Evolutionary conservation across 179 eudicot species (phyloP), one percentile per base, ranked within the genome.

Genomic region (Camellia oleifera): DNA sequence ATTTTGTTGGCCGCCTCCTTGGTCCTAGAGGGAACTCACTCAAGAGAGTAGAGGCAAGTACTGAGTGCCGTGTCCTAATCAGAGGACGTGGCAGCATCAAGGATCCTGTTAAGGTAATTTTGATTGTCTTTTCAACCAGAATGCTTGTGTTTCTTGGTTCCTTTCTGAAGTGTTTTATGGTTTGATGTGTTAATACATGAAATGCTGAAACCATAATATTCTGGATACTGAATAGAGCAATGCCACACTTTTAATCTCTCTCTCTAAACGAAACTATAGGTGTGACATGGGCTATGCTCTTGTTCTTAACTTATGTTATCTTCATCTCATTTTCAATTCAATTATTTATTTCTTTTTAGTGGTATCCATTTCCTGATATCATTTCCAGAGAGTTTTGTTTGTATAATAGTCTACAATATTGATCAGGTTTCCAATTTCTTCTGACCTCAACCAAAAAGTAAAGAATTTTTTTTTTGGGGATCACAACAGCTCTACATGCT

Each of bases 41-140:
- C 79, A 95, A 92, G 87, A 92, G 97, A 69, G 97, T 96, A 23
- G 99, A 96, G 87, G 97, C 95, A 79, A 91, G 82, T 79, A 96
- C 98, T 11, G 99, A 91, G 7, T 96, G 99, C 67, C 99, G 99
- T 82, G 97, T 96, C 81, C 93, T 96, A 61, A 96, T 96, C 81
- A 88, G 99, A 87, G 99, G 99, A 56, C 97, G 98, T 80, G 99
- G 99, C 77, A 94, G 99, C 89, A 92, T 96, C 81, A 96, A 96
- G 85, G 99, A 96, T 89, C 98, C 97, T 76, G 81, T 83, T 69
- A 91, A 92, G 96, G 99, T 96, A 85, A 80, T 54, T 13, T 70
- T 85, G 44, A 54, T 45, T 0, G 60, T 48, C 9, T n/a, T 65
- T 72, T 26, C 26, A 0, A 69, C 17, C 32, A 44, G 8, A 44